These are phyloP conservation scores for Coelastrella sp. DNA, from an alignment of 139 green algal species.

Conservation along the genomic window DNA sequence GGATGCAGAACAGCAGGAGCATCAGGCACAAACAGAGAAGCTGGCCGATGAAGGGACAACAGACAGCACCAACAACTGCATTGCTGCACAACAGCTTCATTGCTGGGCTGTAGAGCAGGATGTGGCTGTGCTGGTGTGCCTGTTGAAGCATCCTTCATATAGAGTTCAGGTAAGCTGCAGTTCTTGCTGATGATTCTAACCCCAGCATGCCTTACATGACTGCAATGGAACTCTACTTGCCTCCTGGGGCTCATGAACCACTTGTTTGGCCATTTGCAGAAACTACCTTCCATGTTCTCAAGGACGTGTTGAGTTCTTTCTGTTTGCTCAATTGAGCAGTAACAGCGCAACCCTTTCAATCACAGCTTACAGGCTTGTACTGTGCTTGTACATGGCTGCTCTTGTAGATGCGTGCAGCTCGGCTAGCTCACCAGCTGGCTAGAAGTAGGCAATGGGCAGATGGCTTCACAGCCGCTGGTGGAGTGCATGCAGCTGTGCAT, in stretches of 20 bases:
- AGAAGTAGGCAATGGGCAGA: neutral
- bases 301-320: too few relatives aligned
- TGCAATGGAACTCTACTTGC: too few relatives aligned
- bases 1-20: too few relatives aligned
- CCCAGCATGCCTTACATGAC: too few relatives aligned
- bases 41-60: neutral
- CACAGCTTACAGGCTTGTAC: too few relatives aligned
- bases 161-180: slow-evolving; percentile 32
- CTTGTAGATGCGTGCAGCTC: slow-evolving; percentile 22
- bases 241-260: too few relatives aligned
- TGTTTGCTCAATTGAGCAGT: too few relatives aligned
- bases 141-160: slow-evolving; percentile 7
- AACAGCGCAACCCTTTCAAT: too few relatives aligned
- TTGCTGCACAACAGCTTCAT: neutral
- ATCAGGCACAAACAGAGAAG: neutral
- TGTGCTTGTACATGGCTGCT: too few relatives aligned
- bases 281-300: too few relatives aligned
- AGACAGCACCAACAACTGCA: neutral
- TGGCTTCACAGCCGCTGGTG: neutral
- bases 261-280: too few relatives aligned
- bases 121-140: neutral
- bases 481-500: neutral
- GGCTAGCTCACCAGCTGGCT: slow-evolving; percentile 20
- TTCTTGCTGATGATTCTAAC: too few relatives aligned
- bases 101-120: slow-evolving; percentile 19